A percentile compares a stretch with the other conserved stretches of the same genome.
Conservation (phyloP, 192 early-diverging fungal species). For the Coemansia sp. region DNA sequence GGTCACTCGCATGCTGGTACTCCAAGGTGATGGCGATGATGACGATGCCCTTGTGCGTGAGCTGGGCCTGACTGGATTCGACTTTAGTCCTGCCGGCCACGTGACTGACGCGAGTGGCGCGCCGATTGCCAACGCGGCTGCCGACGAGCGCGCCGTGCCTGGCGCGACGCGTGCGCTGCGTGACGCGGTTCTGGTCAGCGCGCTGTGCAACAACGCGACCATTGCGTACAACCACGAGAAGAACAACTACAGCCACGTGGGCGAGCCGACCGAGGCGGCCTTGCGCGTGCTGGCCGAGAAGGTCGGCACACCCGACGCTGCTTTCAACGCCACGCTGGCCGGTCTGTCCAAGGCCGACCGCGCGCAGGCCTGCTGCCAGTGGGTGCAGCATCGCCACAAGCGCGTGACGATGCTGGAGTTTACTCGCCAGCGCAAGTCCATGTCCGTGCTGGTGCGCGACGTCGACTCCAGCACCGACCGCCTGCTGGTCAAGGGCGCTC, state of each 20-base stretch:
- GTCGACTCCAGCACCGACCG: neutral
- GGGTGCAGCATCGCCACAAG: conserved; percentile 60
- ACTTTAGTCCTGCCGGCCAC: conserved; percentile 81
- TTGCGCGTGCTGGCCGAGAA: conserved; percentile 93
- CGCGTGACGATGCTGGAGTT: conserved; percentile 85
- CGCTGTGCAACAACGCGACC: conserved; percentile 88
- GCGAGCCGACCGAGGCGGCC: conserved; percentile 99
- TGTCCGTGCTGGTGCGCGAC: conserved; percentile 80
- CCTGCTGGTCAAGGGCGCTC: conserved; percentile 94
- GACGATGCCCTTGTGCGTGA: conserved; percentile 54
- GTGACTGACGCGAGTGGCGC: conserved; percentile 56
- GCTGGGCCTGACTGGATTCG: conserved; percentile 77
- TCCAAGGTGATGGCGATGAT: neutral
- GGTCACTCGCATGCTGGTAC: conserved; percentile 63
- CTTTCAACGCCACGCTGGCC: conserved; percentile 62
- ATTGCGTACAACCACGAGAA: conserved; percentile 76
- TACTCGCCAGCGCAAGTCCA: conserved; percentile 96
- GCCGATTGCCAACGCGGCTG: conserved; percentile 56
- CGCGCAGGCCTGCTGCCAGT: conserved; percentile 71
- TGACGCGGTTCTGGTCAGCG: conserved; percentile 60
- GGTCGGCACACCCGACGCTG: conserved; percentile 71
- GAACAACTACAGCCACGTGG: conserved; percentile 71
- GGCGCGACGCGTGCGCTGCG: conserved; percentile 66
- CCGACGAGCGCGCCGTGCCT: conserved; percentile 57
- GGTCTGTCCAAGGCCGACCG: conserved; percentile 57